A percentile compares a stretch with the other conserved stretches of the same genome.
Evolutionary conservation across 202 grass and related monocot genomes (phyloP).

Genomic region (Setaria viridis): DNA sequence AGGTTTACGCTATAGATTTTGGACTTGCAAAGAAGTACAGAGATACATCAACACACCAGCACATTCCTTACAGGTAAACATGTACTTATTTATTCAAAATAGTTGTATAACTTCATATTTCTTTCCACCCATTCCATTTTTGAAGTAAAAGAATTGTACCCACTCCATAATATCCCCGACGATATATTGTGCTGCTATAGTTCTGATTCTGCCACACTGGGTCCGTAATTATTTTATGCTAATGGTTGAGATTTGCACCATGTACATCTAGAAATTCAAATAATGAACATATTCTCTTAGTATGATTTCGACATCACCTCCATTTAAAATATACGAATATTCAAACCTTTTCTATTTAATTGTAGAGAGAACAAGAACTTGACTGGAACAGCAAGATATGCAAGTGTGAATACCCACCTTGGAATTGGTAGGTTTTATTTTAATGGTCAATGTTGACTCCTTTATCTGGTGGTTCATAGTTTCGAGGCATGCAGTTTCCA

Average conservation of each 20-base stretch:
- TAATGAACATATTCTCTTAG: background rate
- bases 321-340: constrained; percentile 20
- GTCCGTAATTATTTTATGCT: constrained; percentile 13
- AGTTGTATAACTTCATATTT: background rate
- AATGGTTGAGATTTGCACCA: background rate
- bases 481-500: constrained; percentile 22
- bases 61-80: constrained; percentile 91
- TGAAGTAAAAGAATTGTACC: background rate
- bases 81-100: constrained; percentile 19
- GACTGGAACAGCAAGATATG: constrained; percentile 91
- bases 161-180: background rate
- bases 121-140: background rate
- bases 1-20: constrained; percentile 98
- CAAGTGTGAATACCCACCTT: constrained; percentile 93
- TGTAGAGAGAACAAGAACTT: constrained; percentile 88
- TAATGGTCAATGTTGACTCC: constrained; percentile 10
- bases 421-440: constrained; percentile 74
- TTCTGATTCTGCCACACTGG: constrained; percentile 8
- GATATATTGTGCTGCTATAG: constrained; percentile 18
- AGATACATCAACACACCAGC: constrained; percentile 79
- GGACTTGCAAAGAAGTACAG: constrained; percentile 96
- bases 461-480: constrained; percentile 12
- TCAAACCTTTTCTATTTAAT: constrained; percentile 34
- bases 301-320: background rate
- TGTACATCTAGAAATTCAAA: constrained; percentile 8